Conservation (phyloP, 2,329 filamentous ascomycete genomes). For the Pseudopyrenochaeta lycopersici region DNA sequence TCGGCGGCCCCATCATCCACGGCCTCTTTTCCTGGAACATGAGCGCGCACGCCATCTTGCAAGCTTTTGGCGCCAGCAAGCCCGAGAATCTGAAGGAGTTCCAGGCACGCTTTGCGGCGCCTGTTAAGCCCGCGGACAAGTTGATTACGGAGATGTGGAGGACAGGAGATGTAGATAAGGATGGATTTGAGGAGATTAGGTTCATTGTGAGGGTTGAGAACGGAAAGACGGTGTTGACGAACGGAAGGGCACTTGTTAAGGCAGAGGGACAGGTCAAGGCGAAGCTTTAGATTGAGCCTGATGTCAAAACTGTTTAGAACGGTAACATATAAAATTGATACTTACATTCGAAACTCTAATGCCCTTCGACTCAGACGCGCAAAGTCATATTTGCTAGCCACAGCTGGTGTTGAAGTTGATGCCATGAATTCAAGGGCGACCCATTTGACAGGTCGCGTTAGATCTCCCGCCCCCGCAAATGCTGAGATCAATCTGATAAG, state of each 20-base stretch:
- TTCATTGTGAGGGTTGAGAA: conserved; percentile 81
- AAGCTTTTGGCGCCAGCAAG: conserved; percentile 77
- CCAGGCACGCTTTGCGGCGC: conserved; percentile 85
- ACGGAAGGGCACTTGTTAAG: conserved; percentile 83
- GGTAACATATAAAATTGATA: not conserved
- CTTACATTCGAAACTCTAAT: too few relatives aligned
- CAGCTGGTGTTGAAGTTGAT: not conserved
- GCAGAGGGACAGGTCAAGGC: conserved; percentile 58
- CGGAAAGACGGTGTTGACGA: conserved; percentile 86
- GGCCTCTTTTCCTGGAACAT: conserved; percentile 89
- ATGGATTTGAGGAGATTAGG: conserved; percentile 79
- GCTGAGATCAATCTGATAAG: conserved; percentile 38
- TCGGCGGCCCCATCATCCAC: conserved; percentile 88
- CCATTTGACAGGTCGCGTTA: conserved; percentile 15
- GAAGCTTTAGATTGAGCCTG: conserved; percentile 42
- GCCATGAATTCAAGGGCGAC: not conserved
- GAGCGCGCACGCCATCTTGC: conserved; percentile 75
- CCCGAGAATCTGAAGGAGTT: conserved; percentile 86
- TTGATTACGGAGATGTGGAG: conserved; percentile 84
- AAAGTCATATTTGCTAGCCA: too few relatives aligned
- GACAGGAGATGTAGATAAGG: conserved; percentile 70
- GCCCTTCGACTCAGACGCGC: too few relatives aligned
- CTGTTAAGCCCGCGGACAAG: conserved; percentile 84
- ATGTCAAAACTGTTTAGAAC: not conserved
- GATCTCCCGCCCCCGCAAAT: conserved; percentile 19